Percentiles rank a stretch among this genome's conserved stretches.
phyloP scores from a whole-genome alignment of 441 rosid species.

The Adansonia rubrostipa region DNA sequence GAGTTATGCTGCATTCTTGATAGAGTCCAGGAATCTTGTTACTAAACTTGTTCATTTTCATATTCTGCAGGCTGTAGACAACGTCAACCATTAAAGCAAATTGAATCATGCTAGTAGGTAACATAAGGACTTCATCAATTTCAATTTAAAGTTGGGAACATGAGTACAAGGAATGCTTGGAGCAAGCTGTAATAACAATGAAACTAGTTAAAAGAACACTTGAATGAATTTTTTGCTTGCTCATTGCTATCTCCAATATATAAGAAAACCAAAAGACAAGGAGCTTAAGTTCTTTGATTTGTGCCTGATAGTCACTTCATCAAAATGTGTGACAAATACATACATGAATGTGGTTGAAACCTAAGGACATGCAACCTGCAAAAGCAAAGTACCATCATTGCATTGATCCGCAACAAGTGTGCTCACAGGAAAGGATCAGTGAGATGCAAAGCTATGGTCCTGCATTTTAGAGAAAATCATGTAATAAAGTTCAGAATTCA shows the following conservation, averaged over 20 bases:
- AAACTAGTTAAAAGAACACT: not conserved
- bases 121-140: not conserved
- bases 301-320: not conserved
- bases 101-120: not conserved
- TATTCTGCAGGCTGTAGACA: not conserved
- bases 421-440: constrained; percentile 91
- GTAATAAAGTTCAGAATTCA: not conserved
- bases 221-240: not conserved
- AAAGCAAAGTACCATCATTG: constrained; percentile 77
- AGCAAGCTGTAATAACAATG: not conserved
- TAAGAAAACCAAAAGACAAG: constrained; percentile 4
- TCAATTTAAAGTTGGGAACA: not conserved
- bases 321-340: not conserved
- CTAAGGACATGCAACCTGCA: constrained; percentile 67
- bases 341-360: constrained; percentile 21
- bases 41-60: not conserved
- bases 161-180: not conserved
- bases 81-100: not conserved
- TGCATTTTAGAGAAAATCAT: constrained; percentile 36
- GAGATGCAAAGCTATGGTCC: constrained; percentile 96
- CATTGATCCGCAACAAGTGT: constrained; percentile 79
- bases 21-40: not conserved
- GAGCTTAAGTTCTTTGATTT: not conserved
- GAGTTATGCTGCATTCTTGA: not conserved
- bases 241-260: constrained; percentile 7